phyloP scores from a whole-genome alignment of 176 grass and related monocot species.

The Bolboschoenus planiculmis region DNA sequence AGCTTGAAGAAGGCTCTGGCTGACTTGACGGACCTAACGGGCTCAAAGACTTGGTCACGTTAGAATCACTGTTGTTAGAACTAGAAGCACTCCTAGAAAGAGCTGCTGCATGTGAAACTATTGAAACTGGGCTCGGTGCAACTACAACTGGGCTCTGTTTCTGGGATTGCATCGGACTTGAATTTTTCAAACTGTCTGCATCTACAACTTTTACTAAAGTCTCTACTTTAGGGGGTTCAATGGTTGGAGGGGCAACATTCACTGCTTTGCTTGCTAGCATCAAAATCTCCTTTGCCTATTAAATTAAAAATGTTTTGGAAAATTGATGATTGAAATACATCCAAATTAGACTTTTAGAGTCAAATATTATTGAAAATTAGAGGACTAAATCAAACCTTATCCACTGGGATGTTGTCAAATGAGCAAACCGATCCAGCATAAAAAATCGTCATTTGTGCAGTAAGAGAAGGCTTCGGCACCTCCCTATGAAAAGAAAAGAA shows the following conservation, averaged over 20 bases:
- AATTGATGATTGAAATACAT: neutral
- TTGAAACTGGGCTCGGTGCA: slow-evolving; percentile 39
- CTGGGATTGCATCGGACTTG: slow-evolving; percentile 29
- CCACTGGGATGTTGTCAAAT: slow-evolving; percentile 60
- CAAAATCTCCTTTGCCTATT: slow-evolving; percentile 82
- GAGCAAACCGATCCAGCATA: slow-evolving; percentile 76
- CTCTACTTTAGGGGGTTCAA: slow-evolving; percentile 27
- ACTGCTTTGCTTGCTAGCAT: slow-evolving; percentile 60
- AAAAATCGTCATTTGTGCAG: slow-evolving; percentile 73
- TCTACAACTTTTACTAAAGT: slow-evolving; percentile 30
- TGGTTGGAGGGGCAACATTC: slow-evolving; percentile 23
- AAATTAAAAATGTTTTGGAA: neutral
- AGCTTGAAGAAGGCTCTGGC: slow-evolving; percentile 11
- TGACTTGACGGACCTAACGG: slow-evolving; percentile 42
- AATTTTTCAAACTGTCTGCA: slow-evolving; percentile 28
- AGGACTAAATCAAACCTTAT: slow-evolving; percentile 38
- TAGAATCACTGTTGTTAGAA: slow-evolving; percentile 39
- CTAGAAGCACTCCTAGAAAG: slow-evolving; percentile 45
- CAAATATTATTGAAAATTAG: neutral
- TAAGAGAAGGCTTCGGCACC: slow-evolving; percentile 25
- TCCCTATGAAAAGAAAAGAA: slow-evolving; percentile 48
- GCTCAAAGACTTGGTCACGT: slow-evolving; percentile 30
- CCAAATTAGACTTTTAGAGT: neutral
- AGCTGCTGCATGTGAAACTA: slow-evolving; percentile 33
- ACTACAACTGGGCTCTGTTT: slow-evolving; percentile 19